Percentiles rank a stretch among this genome's conserved stretches.
Evolutionary conservation across 148 eudicot genomes (phyloP).

Genomic region (Cornus kousa): DNA sequence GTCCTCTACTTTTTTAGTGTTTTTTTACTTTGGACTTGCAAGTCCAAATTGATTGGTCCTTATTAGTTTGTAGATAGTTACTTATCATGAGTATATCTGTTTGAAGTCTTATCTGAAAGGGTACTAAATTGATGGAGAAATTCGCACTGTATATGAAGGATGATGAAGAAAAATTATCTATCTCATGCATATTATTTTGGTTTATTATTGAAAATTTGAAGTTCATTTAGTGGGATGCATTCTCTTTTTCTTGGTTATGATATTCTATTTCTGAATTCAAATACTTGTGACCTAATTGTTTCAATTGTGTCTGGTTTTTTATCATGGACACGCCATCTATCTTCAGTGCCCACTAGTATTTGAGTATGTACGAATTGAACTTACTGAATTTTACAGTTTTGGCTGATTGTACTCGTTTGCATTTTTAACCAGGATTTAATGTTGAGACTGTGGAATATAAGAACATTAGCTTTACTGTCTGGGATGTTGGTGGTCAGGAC

Average conservation of each 20-base stretch:
- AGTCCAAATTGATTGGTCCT: background rate
- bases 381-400: background rate
- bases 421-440: constrained; percentile 40
- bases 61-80: background rate
- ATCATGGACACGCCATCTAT: background rate
- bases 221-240: background rate
- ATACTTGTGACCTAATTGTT: background rate
- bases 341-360: background rate
- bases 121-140: background rate
- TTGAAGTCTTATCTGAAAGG: background rate
- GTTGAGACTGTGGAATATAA: constrained; percentile 63
- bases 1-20: background rate
- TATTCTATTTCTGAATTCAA: background rate
- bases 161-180: background rate
- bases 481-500: constrained; percentile 77
- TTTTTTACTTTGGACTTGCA: background rate
- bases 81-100: background rate
- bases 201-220: background rate
- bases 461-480: constrained; percentile 63
- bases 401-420: background rate
- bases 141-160: background rate
- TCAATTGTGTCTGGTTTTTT: background rate
- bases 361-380: background rate
- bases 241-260: background rate
- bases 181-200: background rate